phyloP scores from a whole-genome alignment of 495 filamentous ascomycete species.

The Podospora pseudocomata region DNA sequence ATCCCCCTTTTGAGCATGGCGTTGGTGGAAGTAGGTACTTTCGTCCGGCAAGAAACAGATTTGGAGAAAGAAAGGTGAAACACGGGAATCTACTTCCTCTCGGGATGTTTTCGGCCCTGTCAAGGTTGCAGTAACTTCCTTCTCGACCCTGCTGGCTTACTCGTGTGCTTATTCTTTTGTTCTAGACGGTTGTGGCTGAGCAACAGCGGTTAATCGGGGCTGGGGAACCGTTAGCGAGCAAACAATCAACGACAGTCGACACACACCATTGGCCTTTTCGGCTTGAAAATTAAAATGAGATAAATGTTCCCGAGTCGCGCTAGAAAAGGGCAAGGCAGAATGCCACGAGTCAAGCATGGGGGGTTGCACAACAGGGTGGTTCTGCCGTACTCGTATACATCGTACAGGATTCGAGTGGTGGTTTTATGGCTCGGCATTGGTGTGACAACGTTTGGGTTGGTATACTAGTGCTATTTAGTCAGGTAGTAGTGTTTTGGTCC shows the following conservation, averaged over 20 bases:
- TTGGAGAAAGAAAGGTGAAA: not conserved
- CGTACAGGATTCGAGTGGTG: not conserved
- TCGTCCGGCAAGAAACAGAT: too few species aligned
- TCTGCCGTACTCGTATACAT: not conserved
- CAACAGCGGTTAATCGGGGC: not conserved
- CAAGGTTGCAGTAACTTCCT: not conserved
- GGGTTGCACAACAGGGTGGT: not conserved
- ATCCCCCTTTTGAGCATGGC: too few species aligned
- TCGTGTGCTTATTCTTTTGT: not conserved
- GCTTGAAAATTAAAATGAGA: not conserved
- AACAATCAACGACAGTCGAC: not conserved
- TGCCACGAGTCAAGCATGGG: not conserved
- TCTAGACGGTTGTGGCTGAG: not conserved
- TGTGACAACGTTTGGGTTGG: not conserved
- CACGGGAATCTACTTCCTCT: not conserved
- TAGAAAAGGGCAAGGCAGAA: not conserved
- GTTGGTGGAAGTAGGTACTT: too few species aligned
- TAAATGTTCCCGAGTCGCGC: not conserved
- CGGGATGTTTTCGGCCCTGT: not conserved
- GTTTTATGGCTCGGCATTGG: not conserved
- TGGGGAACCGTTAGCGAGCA: not conserved
- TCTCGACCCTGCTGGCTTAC: not conserved
- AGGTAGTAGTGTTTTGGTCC: not conserved
- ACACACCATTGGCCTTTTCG: not conserved
- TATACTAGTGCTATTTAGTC: not conserved